These are phyloP conservation scores for Solanum acaule DNA, from an alignment of 257 asterid species.

Conservation along the genomic window DNA sequence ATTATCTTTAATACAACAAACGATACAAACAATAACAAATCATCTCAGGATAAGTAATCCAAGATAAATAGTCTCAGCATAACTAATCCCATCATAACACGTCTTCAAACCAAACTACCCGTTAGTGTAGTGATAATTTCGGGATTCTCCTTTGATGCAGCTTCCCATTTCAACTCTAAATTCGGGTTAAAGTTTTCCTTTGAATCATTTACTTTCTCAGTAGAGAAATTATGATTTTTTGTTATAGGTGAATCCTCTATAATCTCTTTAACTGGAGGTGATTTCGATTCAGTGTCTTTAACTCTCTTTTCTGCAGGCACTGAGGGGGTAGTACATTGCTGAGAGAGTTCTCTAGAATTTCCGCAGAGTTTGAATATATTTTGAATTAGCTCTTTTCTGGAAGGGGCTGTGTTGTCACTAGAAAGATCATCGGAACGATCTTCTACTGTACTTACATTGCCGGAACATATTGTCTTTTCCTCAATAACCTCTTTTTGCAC, in stretches of 20 bases:
- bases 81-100: neutral
- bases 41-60: neutral
- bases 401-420: conserved; percentile 15
- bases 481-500: conserved; percentile 77
- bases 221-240: neutral
- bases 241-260: conserved; percentile 8
- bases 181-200: conserved; percentile 33
- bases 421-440: conserved; percentile 11
- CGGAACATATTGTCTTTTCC: conserved; percentile 37
- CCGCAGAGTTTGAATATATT: conserved; percentile 71
- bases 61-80: neutral
- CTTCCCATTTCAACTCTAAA: conserved; percentile 61
- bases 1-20: neutral
- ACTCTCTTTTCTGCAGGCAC: conserved; percentile 6
- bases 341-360: conserved; percentile 40
- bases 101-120: neutral
- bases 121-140: conserved; percentile 50
- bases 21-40: neutral
- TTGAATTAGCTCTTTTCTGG: conserved; percentile 47
- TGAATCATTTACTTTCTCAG: conserved; percentile 7
- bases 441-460: neutral
- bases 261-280: neutral
- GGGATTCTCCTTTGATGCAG: conserved; percentile 59
- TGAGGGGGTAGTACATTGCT: conserved; percentile 6
- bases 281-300: neutral